These are phyloP conservation scores for Meira miltonrushii DNA, from an alignment of 1,284 basidiomycete genomes.

Conservation along the genomic window DNA sequence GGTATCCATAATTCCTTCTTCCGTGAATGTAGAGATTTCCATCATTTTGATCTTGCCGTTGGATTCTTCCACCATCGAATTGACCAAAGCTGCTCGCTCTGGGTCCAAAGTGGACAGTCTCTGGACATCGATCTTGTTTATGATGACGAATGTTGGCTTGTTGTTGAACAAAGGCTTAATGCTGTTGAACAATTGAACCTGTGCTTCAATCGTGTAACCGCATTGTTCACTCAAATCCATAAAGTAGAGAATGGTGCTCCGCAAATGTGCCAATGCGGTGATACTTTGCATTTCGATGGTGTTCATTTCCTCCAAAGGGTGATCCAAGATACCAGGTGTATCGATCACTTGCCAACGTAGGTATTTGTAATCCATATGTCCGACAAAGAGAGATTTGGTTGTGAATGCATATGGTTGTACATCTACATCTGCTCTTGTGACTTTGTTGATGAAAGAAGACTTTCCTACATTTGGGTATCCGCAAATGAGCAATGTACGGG, in stretches of 20 bases:
- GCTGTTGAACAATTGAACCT: slow-evolving; percentile 51
- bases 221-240: slow-evolving; percentile 53
- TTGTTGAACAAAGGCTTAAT: slow-evolving; percentile 52
- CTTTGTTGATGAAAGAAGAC: slow-evolving; percentile 52
- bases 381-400: slow-evolving; percentile 52
- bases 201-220: slow-evolving; percentile 51
- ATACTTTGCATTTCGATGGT: slow-evolving; percentile 53
- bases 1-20: slow-evolving; percentile 49
- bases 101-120: slow-evolving; percentile 42
- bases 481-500: slow-evolving; percentile 48
- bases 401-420: slow-evolving; percentile 53
- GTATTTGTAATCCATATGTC: slow-evolving; percentile 53
- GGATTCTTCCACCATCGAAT: slow-evolving; percentile 39
- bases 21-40: slow-evolving; percentile 51
- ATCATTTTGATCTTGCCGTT: slow-evolving; percentile 42
- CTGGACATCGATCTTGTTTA: slow-evolving; percentile 50
- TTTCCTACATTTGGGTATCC: slow-evolving; percentile 53
- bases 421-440: slow-evolving; percentile 51
- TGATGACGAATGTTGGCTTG: slow-evolving; percentile 50
- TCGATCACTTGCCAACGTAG: slow-evolving; percentile 52
- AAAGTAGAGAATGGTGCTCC: slow-evolving; percentile 51
- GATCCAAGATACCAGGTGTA: slow-evolving; percentile 51
- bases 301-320: slow-evolving; percentile 53
- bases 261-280: slow-evolving; percentile 50
- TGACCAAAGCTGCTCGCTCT: slow-evolving; percentile 38